Conservation (phyloP, 2,329 filamentous ascomycete species). For the Aspergillus fijiensis region DNA sequence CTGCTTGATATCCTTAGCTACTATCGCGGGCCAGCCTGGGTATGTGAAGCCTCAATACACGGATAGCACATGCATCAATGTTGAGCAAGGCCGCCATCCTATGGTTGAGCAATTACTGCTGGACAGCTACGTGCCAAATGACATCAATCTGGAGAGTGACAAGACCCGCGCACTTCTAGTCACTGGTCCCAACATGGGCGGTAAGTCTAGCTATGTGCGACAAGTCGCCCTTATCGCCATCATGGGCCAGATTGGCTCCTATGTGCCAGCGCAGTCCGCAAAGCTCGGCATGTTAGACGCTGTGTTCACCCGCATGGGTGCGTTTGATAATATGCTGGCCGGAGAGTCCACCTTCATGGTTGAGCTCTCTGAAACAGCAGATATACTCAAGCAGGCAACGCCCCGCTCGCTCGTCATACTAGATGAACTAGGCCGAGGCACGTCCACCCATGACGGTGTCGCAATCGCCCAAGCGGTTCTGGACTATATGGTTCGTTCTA, state of each 20-base stretch:
- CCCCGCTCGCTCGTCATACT: conserved; percentile 83
- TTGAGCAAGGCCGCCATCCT: conserved; percentile 78
- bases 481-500: conserved; percentile 73
- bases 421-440: conserved; percentile 91
- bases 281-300: conserved; percentile 81
- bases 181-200: conserved; percentile 98
- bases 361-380: conserved; percentile 86
- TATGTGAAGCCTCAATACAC: conserved; percentile 77
- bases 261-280: conserved; percentile 77
- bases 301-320: conserved; percentile 93
- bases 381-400: conserved; percentile 86
- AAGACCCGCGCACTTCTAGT: conserved; percentile 75
- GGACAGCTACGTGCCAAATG: conserved; percentile 87
- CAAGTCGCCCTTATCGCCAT: conserved; percentile 88
- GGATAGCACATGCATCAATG: conserved; percentile 65
- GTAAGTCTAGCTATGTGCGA: conserved; percentile 96
- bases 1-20: conserved; percentile 82
- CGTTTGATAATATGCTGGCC: conserved; percentile 91
- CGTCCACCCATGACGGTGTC: conserved; percentile 91
- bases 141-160: conserved; percentile 68
- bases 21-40: conserved; percentile 79
- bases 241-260: conserved; percentile 92
- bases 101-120: conserved; percentile 92
- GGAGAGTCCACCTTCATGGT: conserved; percentile 98
- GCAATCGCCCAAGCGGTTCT: conserved; percentile 93